These are phyloP conservation scores for Fusarium torreyae DNA, from an alignment of 2,329 filamentous ascomycete species.

Conservation along the genomic window DNA sequence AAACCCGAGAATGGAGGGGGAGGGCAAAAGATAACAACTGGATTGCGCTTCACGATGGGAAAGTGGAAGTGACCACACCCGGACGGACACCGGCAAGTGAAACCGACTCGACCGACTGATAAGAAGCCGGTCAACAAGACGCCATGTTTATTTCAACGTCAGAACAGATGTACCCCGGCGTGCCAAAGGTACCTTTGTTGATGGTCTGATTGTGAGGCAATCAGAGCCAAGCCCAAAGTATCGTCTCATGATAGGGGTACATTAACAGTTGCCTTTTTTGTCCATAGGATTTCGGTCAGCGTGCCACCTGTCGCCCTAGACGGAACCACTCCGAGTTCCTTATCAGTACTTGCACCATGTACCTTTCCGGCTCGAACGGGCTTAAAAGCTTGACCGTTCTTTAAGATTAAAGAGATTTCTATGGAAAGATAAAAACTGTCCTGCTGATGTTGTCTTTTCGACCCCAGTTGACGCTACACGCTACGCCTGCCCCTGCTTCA, in stretches of 20 bases:
- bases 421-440: conserved; percentile 31
- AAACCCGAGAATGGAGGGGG: conserved; percentile 31
- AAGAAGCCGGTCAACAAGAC: conserved; percentile 41
- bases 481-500: conserved; percentile 43
- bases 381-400: conserved; percentile 38
- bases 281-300: conserved; percentile 33
- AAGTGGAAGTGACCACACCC: conserved; percentile 36
- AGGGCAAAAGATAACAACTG: conserved; percentile 42
- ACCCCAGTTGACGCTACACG: conserved; percentile 45
- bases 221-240: conserved; percentile 31
- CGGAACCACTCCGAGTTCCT: conserved; percentile 45
- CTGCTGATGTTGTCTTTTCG: conserved; percentile 41
- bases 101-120: conserved; percentile 47
- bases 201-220: conserved; percentile 2
- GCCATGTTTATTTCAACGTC: conserved; percentile 40
- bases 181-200: conserved; percentile 28
- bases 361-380: conserved; percentile 33
- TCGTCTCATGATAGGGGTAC: conserved; percentile 29
- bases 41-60: conserved; percentile 42
- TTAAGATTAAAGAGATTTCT: conserved; percentile 26
- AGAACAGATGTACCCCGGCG: conserved; percentile 30
- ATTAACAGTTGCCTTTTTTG: conserved; percentile 38
- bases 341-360: conserved; percentile 48
- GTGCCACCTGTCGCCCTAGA: conserved; percentile 40
- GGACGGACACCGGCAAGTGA: conserved; percentile 25